Conservation (phyloP, 306 rosid species). For the Lupinus albus region DNA sequence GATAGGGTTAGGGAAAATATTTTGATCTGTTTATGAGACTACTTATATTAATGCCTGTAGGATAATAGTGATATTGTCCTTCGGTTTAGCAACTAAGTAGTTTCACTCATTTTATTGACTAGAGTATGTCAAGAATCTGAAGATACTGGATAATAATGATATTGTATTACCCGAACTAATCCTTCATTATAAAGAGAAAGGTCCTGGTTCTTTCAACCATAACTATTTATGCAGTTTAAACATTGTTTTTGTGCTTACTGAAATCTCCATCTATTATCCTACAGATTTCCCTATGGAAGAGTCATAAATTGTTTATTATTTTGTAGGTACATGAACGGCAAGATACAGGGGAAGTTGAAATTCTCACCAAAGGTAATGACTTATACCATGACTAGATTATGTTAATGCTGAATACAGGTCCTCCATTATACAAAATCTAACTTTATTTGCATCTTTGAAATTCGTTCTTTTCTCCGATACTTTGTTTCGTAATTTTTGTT, state of each 20-base stretch:
- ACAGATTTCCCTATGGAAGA: background rate
- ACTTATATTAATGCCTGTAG: background rate
- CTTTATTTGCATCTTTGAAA: background rate
- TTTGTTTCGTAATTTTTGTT: constrained; percentile 3
- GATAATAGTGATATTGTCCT: background rate
- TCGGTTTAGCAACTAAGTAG: background rate
- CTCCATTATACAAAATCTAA: background rate
- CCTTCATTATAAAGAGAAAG: constrained; percentile 10
- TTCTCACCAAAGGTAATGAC: constrained; percentile 70
- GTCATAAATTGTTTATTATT: constrained; percentile 28
- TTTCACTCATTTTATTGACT: background rate
- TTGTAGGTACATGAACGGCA: constrained; percentile 69
- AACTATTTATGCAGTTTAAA: background rate
- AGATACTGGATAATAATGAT: background rate
- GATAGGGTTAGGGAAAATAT: too few relatives aligned
- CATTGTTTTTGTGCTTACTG: constrained; percentile 5
- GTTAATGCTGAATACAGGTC: constrained; percentile 4
- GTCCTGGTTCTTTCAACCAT: background rate
- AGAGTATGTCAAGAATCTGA: background rate
- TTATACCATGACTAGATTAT: constrained; percentile 12
- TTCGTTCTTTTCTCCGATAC: background rate
- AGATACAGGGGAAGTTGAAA: constrained; percentile 68
- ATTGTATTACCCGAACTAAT: background rate
- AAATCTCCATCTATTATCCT: constrained; percentile 3
- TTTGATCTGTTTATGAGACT: too few relatives aligned